Evolutionary conservation across 2,329 filamentous ascomycete genomes (phyloP).

Genomic region (Chrysosporium keratinophilum): DNA sequence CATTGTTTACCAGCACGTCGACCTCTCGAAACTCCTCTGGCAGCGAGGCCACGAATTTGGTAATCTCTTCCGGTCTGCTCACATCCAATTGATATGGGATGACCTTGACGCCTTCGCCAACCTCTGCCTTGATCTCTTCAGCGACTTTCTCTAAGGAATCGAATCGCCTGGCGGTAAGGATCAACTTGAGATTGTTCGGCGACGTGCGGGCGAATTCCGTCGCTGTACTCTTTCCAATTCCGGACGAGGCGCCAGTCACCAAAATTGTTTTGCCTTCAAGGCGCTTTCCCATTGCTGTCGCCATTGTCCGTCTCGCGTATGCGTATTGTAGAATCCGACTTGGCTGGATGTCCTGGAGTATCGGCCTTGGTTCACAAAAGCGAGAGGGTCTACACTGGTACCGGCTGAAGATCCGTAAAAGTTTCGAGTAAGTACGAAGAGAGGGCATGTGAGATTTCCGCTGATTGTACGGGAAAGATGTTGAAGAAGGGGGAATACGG

Average conservation of each 20-base stretch:
- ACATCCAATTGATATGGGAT: slow-evolving; percentile 78
- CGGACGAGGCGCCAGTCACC: slow-evolving; percentile 84
- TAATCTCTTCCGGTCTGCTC: slow-evolving; percentile 64
- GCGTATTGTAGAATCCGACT: slow-evolving; percentile 15
- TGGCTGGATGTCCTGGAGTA: not conserved
- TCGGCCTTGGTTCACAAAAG: not conserved
- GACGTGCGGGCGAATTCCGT: slow-evolving; percentile 84
- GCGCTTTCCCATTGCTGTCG: slow-evolving; percentile 64
- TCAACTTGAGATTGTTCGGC: slow-evolving; percentile 66
- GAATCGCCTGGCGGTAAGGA: slow-evolving; percentile 77
- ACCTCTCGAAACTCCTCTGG: slow-evolving; percentile 76
- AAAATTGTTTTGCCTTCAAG: slow-evolving; percentile 87
- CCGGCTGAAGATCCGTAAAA: slow-evolving; percentile 3
- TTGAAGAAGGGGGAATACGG: not conserved
- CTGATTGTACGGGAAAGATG: not conserved
- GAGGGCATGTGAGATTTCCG: slow-evolving; percentile 8
- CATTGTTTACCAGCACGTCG: slow-evolving; percentile 90
- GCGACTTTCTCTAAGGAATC: slow-evolving; percentile 69
- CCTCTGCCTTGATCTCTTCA: slow-evolving; percentile 62
- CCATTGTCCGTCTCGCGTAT: slow-evolving; percentile 43
- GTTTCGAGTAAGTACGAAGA: slow-evolving; percentile 9
- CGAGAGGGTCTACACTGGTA: not conserved
- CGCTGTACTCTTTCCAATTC: slow-evolving; percentile 67
- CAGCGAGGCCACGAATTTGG: slow-evolving; percentile 58
- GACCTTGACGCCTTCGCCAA: slow-evolving; percentile 70